phyloP scores from a whole-genome alignment of 2,329 filamentous ascomycete genomes.

The Fusarium falciforme region DNA sequence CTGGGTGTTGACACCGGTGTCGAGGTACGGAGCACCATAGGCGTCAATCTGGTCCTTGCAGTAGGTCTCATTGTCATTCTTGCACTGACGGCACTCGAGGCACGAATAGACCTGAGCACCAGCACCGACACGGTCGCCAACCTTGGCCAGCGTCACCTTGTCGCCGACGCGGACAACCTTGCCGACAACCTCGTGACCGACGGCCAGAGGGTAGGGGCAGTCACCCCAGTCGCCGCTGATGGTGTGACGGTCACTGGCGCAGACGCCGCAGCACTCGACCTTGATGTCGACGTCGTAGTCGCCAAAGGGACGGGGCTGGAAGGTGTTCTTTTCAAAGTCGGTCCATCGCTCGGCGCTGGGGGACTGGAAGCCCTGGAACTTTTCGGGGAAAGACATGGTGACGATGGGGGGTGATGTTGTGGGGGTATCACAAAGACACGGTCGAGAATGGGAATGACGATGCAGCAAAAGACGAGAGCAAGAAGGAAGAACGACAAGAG shows the following conservation, averaged over 20 bases:
- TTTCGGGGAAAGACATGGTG: conserved; percentile 66
- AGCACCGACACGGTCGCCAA: conserved; percentile 70
- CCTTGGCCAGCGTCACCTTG: conserved; percentile 58
- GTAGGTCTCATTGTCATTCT: conserved; percentile 56
- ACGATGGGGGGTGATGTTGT: background rate
- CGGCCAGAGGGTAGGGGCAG: conserved; percentile 71
- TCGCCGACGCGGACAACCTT: conserved; percentile 73
- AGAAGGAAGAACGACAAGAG: background rate
- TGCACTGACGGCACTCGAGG: conserved; percentile 55
- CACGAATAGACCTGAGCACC: conserved; percentile 69
- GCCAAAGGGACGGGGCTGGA: conserved; percentile 86
- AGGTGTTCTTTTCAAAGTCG: conserved; percentile 77
- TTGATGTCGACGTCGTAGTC: conserved; percentile 90
- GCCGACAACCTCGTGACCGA: conserved; percentile 80
- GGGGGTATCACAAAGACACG: background rate
- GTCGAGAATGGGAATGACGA: background rate
- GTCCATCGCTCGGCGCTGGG: conserved; percentile 64
- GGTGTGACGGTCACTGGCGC: conserved; percentile 78
- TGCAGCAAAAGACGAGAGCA: conserved; percentile 2
- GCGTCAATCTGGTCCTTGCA: conserved; percentile 57
- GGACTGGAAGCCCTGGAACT: conserved; percentile 72
- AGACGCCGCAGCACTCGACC: conserved; percentile 83
- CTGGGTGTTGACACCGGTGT: conserved; percentile 66
- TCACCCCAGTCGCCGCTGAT: conserved; percentile 76
- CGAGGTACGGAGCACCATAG: conserved; percentile 62